These are phyloP conservation scores for Blastocrithidia nonstop DNA, from an alignment of 208 protist genomes.

Conservation along the genomic window DNA sequence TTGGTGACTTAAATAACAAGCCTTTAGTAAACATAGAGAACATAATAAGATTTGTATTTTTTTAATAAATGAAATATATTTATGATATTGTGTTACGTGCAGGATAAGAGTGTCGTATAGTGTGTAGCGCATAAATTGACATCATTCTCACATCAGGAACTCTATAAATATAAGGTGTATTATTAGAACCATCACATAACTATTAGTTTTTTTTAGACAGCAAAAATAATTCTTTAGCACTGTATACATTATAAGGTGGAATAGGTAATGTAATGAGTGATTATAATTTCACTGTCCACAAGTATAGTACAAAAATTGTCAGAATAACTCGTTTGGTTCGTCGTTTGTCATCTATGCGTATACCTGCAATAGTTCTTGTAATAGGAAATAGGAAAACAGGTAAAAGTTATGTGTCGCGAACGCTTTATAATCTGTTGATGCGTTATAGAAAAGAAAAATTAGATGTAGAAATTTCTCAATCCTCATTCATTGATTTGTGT, in stretches of 20 bases:
- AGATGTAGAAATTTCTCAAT: constrained; percentile 3
- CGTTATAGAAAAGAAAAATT: constrained; percentile 9
- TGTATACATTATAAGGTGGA: constrained; percentile 67
- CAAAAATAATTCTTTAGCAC: constrained; percentile 16
- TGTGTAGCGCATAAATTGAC: constrained; percentile 19
- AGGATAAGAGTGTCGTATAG: constrained; percentile 60
- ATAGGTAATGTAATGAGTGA: constrained; percentile 20
- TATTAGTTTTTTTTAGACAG: constrained; percentile 29
- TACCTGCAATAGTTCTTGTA: constrained; percentile 36
- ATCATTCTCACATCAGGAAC: constrained; percentile 48
- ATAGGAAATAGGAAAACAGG: constrained; percentile 32
- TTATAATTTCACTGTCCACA: constrained; percentile 15
- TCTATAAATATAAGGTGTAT: constrained; percentile 47
- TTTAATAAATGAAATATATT: no score
- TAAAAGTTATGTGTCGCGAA: constrained; percentile 58
- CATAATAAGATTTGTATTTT: no score
- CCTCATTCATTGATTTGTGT: constrained; percentile 52
- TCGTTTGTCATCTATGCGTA: constrained; percentile 16
- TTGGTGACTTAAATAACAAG: no score
- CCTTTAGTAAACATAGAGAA: no score
- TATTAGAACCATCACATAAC: constrained; percentile 28
- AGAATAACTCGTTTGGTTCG: constrained; percentile 43
- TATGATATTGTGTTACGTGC: constrained; percentile 51
- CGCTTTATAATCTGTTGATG: constrained; percentile 48
- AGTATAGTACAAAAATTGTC: constrained; percentile 14